Percentiles rank a stretch among this genome's conserved stretches.
These are phyloP conservation scores for Saccharum hybrid DNA, from an alignment of 202 grass and related monocot genomes.

Conservation along the genomic window DNA sequence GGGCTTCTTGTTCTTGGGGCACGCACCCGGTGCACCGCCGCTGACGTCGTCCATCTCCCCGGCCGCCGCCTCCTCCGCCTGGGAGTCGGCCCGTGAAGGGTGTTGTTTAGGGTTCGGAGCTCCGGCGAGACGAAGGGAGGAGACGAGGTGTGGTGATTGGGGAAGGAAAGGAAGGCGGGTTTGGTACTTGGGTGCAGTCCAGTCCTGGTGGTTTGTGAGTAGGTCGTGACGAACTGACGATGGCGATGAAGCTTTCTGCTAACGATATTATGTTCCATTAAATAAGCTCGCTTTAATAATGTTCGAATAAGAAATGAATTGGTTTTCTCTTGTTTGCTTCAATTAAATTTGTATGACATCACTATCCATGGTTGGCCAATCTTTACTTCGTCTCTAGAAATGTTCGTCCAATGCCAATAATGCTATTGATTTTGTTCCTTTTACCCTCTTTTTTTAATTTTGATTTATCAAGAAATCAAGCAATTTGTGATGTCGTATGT, in stretches of 20 bases:
- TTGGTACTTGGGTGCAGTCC: background rate
- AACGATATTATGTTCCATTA: background rate
- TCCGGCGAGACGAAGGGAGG: background rate
- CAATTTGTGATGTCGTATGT: background rate
- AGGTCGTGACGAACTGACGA: background rate
- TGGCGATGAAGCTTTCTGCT: background rate
- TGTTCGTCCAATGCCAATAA: background rate
- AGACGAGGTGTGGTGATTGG: background rate
- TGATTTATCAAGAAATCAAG: background rate
- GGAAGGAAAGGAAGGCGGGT: conserved; percentile 7
- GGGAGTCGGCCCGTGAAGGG: conserved; percentile 30
- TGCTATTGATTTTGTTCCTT: background rate
- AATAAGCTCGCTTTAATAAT: background rate
- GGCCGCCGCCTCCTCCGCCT: background rate
- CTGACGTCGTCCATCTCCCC: conserved; percentile 48
- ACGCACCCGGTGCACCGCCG: conserved; percentile 31
- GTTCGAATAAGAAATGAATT: background rate
- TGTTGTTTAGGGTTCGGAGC: conserved; percentile 1
- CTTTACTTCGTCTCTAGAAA: background rate
- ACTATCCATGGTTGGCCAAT: background rate
- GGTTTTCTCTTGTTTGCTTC: background rate
- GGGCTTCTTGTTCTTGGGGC: conserved; percentile 66
- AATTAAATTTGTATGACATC: background rate
- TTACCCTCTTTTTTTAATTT: background rate
- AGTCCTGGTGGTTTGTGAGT: background rate